Evolutionary conservation across 768 basidiomycete genomes (phyloP), one percentile per base, ranked within the genome.

Genomic region (Lepiota brunneoincarnata): DNA sequence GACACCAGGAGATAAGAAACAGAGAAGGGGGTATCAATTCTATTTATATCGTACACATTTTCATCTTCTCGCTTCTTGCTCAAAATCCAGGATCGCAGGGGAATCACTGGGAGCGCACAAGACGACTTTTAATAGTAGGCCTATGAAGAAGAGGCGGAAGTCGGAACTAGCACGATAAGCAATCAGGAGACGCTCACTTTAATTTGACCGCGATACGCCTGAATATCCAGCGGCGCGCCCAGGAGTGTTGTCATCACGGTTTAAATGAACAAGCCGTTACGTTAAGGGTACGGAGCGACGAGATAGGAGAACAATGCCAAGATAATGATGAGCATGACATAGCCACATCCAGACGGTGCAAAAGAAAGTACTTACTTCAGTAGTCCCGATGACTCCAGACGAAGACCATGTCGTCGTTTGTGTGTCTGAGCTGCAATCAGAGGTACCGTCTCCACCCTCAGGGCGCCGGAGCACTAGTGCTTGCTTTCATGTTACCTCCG

Each of bases 151-250:
- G n/a, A n/a, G n/a, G n/a, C n/a, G n/a, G n/a, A 9, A 10, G 31
- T 31, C 31, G 31, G 7, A n/a, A n/a, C n/a, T n/a, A n/a, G n/a
- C n/a, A n/a, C n/a, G 31, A 31, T 9, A 31, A 31, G 7, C 31
- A 31, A 31, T 31, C 31, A 31, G 41, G 26, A 42, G n/a, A 26
- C 39, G 41, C 51, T 38, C 42, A 52, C 51, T 38, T 52, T 21
- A 52, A 23, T 26, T 52, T 52, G n/a, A 52, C 24, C 3, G 17
- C 42, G 23, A 52, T n/a, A 26, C 51, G 23, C 51, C 51, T 52
- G 36, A 44, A 18, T 37, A 35, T 51, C 51, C 50, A 35, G 15
- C 39, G 31, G 21, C 7, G n/a, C 10, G 18, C 12, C 24, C 26
- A 43, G 49, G 49, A 17, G 28, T 23, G 35, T 28, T 21, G 18